Evolutionary conservation across 805 yeast species (phyloP), one percentile per base, ranked within the genome.

Genomic region (Barnettozyma sucrosica): DNA sequence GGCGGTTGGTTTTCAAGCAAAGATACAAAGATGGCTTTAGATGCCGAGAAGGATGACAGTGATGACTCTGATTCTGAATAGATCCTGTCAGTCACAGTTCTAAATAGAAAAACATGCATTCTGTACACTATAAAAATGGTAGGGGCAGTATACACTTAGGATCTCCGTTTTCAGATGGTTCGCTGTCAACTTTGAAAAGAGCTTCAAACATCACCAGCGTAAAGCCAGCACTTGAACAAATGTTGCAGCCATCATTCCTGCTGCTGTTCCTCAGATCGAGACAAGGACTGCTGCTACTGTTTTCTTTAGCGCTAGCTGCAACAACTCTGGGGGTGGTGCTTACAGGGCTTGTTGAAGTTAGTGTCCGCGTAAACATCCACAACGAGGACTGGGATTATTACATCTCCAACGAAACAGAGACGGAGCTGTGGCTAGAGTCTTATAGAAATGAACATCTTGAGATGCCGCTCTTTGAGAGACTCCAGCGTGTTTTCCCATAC

Each of bases 1-100:
- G 59, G 61, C 37, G 59, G 62, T 6, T 60, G 63, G 63, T 58
- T 60, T 50, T 52, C 52, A 26, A 55, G 54, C 11, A 58, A 56
- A 41, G 50, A 47, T 8, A 28, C 18, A 16, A 42, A 44, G 10
- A 16, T 36, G 5, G 41, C 38, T 8, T 20, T 54, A 2, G 50
- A 43, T 19, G 42, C 24, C 11, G 43, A 43, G 5, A 44, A 46
- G 5, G 39, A 44, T 14, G 49, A 42, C 20, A 44, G 50, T 11
- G 32, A 28, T 5, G 48, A 49, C 30, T 36, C 45, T 4, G 44
- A 47, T 6, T 43, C 43, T 13, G 43, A 26, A 16, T 38, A 34
- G 37, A 34, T 34, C 21, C 9, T 14, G 10, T 34, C 13, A 16
- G 4, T 18, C 21, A 34, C 37, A 25, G 10, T 13, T 28, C 14